Conservation (phyloP, 116 monocot species). For the Posidonia oceanica region DNA sequence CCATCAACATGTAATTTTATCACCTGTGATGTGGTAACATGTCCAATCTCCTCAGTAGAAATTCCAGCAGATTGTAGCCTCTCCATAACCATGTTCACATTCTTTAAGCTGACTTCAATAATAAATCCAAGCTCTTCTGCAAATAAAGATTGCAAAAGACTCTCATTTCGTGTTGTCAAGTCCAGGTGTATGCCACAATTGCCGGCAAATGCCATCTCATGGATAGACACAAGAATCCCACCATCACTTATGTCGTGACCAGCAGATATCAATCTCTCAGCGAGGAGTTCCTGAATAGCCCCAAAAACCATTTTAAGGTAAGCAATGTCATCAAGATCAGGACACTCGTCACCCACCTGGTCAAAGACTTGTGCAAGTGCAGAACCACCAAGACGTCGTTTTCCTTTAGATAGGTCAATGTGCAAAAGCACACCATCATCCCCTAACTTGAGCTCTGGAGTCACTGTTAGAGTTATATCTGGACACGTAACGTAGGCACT, state of each 20-base stretch:
- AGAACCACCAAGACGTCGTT: conserved; percentile 72
- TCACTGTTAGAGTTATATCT: conserved; percentile 87
- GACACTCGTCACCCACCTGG: conserved; percentile 73
- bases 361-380: conserved; percentile 76
- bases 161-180: conserved; percentile 23
- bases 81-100: conserved; percentile 31
- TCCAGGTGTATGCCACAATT: too few relatives aligned
- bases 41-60: conserved; percentile 51
- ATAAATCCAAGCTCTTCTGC: conserved; percentile 90
- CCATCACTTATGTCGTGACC: conserved; percentile 97
- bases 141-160: conserved; percentile 50
- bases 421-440: conserved; percentile 66
- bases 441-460: conserved; percentile 85
- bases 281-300: conserved; percentile 58
- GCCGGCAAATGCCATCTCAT: conserved; percentile 99
- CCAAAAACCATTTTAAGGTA: conserved; percentile 69
- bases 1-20: conserved; percentile 66
- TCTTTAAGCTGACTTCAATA: conserved; percentile 45
- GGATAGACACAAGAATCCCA: conserved; percentile 53
- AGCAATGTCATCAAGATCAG: conserved; percentile 82
- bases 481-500: conserved; percentile 88
- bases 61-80: conserved; percentile 48
- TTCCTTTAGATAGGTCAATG: conserved; percentile 67
- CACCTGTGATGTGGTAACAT: conserved; percentile 32
- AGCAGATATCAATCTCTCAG: conserved; percentile 55